Evolutionary conservation across 805 yeast species (phyloP).

Genomic region (Ogataea saltuana): DNA sequence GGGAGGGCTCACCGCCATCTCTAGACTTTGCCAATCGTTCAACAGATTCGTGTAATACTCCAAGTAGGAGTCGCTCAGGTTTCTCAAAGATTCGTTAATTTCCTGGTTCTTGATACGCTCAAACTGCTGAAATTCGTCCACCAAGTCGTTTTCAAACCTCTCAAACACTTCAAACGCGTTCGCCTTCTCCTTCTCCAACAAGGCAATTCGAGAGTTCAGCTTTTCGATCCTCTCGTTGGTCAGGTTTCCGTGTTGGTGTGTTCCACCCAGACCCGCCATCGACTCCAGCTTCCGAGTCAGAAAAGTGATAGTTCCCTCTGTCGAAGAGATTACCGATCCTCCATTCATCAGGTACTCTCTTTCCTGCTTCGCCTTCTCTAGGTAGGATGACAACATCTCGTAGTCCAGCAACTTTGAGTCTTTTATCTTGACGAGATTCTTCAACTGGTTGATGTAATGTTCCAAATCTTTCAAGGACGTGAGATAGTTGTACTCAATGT

Average conservation of each 20-base stretch:
- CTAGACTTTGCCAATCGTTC: constrained; percentile 61
- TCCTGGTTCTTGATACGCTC: constrained; percentile 80
- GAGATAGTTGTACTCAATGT: constrained; percentile 76
- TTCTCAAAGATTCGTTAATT: constrained; percentile 65
- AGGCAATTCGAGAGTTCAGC: constrained; percentile 39
- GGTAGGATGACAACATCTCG: constrained; percentile 80
- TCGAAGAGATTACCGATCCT: constrained; percentile 37
- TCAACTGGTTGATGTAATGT: constrained; percentile 68
- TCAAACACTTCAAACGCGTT: constrained; percentile 46
- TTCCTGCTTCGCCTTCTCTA: constrained; percentile 69
- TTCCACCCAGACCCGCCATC: constrained; percentile 41
- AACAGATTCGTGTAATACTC: constrained; percentile 68
- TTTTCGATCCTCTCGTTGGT: constrained; percentile 46
- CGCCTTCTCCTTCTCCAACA: constrained; percentile 47
- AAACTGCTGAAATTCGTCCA: constrained; percentile 61
- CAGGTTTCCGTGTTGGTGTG: constrained; percentile 41
- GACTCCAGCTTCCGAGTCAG: constrained; percentile 51
- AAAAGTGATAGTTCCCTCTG: constrained; percentile 38
- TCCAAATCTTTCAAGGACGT: constrained; percentile 85
- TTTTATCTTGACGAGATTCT: constrained; percentile 72
- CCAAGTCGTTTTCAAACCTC: constrained; percentile 46
- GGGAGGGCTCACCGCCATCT: constrained; percentile 8
- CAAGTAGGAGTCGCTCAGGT: constrained; percentile 76
- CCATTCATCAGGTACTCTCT: constrained; percentile 40
- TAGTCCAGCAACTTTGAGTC: constrained; percentile 91